Evolutionary conservation across 148 eudicot species (phyloP), one percentile per base, ranked within the genome.

Genomic region (Silene latifolia): DNA sequence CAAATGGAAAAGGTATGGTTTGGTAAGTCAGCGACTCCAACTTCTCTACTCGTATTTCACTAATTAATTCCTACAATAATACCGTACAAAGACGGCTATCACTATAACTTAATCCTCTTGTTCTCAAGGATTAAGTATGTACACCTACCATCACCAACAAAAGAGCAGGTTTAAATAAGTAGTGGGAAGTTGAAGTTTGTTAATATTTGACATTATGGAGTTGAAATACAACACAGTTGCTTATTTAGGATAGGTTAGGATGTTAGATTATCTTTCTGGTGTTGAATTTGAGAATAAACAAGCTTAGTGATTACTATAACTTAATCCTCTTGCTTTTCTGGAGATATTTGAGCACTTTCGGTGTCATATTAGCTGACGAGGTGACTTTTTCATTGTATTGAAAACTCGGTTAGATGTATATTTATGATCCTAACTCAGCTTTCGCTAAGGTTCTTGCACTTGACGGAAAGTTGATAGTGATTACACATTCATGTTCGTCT

Each of bases 11-110:
- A 18, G 13, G 60, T 59, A 4, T 59, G 39, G 66, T 44, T 76
- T 59, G 79, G 74, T 59, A 13, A 21, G 57, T 18, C 68, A 76
- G 60, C 57, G 4, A 59, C 73, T 58, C 67, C 78, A 75, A 56
- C 56, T 13, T 14, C 5, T 51, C 56, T 51, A 51, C 56, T 51
- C 56, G 17, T 51, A 51, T 51, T 51, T n/a, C n/a, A n/a, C n/a
- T n/a, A n/a, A n/a, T n/a, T n/a, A n/a, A n/a, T n/a, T 51, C 56
- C 56, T 51, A 51, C 56, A 51, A 51, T 15, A 51, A 6, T 51
- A 51, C 5, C 17, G 56, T 51, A 12, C 12, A 51, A 51, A 51
- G 15, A 51, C 17, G 56, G 56, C 17, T 13, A 51, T 51, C 29
- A 27, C 29, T 27, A 27, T 27, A 11, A 48, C 42, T 39, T 39